Evolutionary conservation across 371 early-diverging fungal genomes (phyloP).

Genomic region (Chytridium lagenaria): DNA sequence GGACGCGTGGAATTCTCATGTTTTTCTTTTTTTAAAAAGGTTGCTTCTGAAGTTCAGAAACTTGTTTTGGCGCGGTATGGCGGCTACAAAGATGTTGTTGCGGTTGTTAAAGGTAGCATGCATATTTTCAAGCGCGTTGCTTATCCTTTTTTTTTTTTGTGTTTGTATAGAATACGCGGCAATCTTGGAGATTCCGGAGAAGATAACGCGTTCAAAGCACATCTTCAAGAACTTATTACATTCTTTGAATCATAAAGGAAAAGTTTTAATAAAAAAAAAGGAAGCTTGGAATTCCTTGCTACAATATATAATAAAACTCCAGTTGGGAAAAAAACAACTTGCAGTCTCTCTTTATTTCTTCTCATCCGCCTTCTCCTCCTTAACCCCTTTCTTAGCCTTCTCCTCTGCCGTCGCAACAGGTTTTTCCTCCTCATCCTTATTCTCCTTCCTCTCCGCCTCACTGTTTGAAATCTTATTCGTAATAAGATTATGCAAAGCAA

Average conservation of each 20-base stretch:
- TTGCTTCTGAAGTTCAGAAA: not conserved
- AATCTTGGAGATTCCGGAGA: conserved; percentile 1
- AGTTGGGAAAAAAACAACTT: not conserved
- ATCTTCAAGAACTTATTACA: not conserved
- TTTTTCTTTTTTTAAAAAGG: not conserved
- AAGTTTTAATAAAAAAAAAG: too few species aligned
- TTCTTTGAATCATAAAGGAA: not conserved
- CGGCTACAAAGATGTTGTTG: not conserved
- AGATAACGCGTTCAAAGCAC: not conserved
- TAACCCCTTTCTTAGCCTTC: not conserved
- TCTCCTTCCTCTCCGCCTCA: conserved; percentile 53
- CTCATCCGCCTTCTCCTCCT: conserved; percentile 10
- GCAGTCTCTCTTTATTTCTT: not conserved
- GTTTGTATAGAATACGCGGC: not conserved
- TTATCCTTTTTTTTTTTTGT: not conserved
- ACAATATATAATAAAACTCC: not conserved
- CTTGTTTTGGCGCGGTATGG: not conserved
- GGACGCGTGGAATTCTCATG: not conserved
- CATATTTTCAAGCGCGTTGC: not conserved
- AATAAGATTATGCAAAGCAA: conserved; percentile 95
- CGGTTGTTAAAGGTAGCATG: not conserved
- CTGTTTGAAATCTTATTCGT: conserved; percentile 67
- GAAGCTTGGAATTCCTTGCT: too few species aligned
- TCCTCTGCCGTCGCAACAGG: not conserved
- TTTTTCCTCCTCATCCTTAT: conserved; percentile 27